Evolutionary conservation across 2,329 filamentous ascomycete species (phyloP).

Genomic region (Phialemoniopsis sp.): DNA sequence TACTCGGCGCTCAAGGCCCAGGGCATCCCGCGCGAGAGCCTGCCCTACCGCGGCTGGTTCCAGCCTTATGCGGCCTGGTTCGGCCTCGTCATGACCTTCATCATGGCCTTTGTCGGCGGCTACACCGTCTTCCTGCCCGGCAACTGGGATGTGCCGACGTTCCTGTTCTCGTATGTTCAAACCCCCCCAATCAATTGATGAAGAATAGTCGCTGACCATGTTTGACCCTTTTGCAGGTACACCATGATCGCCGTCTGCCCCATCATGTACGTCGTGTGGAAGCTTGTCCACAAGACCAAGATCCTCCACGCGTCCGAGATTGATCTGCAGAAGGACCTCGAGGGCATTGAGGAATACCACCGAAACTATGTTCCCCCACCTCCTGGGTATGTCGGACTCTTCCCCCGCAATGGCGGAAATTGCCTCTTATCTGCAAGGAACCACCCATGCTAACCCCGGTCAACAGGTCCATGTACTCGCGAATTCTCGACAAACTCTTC

Average conservation of each 20-base stretch:
- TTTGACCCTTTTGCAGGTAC: conserved; percentile 12
- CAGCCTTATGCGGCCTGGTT: conserved; percentile 50
- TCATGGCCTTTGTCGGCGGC: conserved; percentile 54
- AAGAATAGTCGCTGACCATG: not conserved
- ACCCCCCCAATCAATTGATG: too few relatives aligned
- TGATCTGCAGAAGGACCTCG: conserved; percentile 37
- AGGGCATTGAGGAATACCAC: too few relatives aligned
- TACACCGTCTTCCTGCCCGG: conserved; percentile 39
- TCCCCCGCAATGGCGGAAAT: too few relatives aligned
- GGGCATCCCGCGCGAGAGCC: conserved; percentile 27
- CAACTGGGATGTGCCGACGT: conserved; percentile 20
- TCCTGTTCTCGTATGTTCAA: conserved; percentile 21
- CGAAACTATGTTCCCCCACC: too few relatives aligned
- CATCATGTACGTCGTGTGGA: conserved; percentile 61
- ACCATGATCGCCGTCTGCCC: conserved; percentile 22
- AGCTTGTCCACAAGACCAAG: conserved; percentile 58
- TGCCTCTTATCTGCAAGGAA: too few relatives aligned
- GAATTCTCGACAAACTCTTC: too few relatives aligned
- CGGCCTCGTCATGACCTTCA: conserved; percentile 36
- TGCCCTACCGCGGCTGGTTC: conserved; percentile 45
- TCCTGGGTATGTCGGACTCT: too few relatives aligned
- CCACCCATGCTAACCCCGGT: too few relatives aligned
- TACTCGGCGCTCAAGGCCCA: conserved; percentile 50
- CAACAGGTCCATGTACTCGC: too few relatives aligned
- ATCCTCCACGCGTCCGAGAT: conserved; percentile 50